A percentile compares a stretch with the other conserved stretches of the same genome.
Conservation (phyloP, 2,329 filamentous ascomycete species). For the Westerdykella sp. region DNA sequence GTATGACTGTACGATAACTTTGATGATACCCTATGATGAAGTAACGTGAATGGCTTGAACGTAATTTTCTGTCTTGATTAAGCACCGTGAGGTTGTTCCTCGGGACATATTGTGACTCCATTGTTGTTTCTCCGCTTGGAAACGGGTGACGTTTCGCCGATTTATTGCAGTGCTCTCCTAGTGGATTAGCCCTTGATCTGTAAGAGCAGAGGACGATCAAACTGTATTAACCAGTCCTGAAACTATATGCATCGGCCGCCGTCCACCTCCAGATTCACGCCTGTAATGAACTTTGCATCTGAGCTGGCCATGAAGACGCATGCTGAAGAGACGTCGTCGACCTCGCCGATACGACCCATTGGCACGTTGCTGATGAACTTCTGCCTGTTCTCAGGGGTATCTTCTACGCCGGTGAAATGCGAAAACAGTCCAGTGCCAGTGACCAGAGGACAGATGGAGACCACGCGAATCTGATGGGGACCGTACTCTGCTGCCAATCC, state of each 20-base stretch:
- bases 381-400: constrained; percentile 51
- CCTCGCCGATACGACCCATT: constrained; percentile 53
- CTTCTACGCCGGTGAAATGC: constrained; percentile 54
- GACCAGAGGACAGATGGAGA: constrained; percentile 63
- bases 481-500: constrained; percentile 69
- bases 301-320: constrained; percentile 53
- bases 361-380: constrained; percentile 53
- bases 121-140: no score
- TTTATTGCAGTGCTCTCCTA: no score
- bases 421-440: constrained; percentile 59
- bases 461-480: constrained; percentile 65
- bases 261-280: constrained; percentile 41
- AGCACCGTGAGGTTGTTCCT: no score
- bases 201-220: no score
- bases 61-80: no score
- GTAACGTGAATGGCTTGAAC: no score
- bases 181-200: no score
- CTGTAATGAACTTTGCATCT: constrained; percentile 56
- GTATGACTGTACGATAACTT: no score
- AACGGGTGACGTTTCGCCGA: no score
- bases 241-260: constrained; percentile 33
- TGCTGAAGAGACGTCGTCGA: constrained; percentile 54
- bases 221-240: background rate
- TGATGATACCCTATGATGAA: no score
- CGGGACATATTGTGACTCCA: no score